Evolutionary conservation across 2,329 filamentous ascomycete genomes (phyloP).

Genomic region (Coniochaeta prunicola): DNA sequence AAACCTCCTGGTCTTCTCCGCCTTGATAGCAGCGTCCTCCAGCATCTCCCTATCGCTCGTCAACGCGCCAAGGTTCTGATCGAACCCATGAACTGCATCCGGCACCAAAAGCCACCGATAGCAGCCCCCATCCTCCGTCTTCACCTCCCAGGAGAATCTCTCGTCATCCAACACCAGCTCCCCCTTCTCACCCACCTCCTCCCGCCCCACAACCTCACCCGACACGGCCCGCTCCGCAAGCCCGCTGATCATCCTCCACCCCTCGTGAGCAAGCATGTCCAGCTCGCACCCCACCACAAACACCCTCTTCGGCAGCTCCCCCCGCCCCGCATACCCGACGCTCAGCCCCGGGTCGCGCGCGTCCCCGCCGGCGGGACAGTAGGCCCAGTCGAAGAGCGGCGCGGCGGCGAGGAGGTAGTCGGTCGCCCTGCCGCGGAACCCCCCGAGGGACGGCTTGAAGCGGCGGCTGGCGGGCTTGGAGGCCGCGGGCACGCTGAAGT

Average conservation of each 20-base stretch:
- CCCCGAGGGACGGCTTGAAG: constrained; percentile 25
- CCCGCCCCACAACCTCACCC: constrained; percentile 20
- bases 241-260: constrained; percentile 27
- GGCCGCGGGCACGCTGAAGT: constrained; percentile 25
- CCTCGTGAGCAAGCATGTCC: constrained; percentile 37
- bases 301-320: constrained; percentile 30
- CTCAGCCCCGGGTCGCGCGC: constrained; percentile 32
- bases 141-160: constrained; percentile 18
- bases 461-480: constrained; percentile 23
- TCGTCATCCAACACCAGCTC: constrained; percentile 19
- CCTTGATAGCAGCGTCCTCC: constrained; percentile 17
- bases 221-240: constrained; percentile 24
- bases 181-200: constrained; percentile 12
- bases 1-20: constrained; percentile 14
- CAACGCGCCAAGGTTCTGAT: constrained; percentile 13
- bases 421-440: constrained; percentile 13
- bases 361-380: constrained; percentile 25
- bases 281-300: constrained; percentile 36
- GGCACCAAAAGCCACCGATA: constrained; percentile 24
- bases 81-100: constrained; percentile 22
- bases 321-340: constrained; percentile 23
- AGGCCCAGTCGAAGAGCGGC: constrained; percentile 32
- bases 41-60: constrained; percentile 12
- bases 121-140: constrained; percentile 10
- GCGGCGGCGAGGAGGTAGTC: constrained; percentile 21